Conservation (phyloP, 257 asterid genomes). For the Petrea volubilis region DNA sequence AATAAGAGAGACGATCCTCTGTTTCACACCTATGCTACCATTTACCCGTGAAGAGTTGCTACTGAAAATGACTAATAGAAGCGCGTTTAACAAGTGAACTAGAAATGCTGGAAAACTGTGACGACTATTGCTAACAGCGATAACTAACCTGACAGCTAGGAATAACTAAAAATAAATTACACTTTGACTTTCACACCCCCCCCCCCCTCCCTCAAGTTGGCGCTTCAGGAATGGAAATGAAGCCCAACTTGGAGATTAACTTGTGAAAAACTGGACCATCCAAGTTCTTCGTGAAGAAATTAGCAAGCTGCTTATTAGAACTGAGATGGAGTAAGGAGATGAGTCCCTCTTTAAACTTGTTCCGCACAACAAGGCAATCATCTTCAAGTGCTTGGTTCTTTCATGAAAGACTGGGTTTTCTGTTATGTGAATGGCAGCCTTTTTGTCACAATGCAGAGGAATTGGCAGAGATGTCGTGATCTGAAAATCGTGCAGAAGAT, state of each 20-base stretch:
- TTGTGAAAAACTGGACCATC: background rate
- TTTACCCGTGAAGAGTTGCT: too few relatives aligned
- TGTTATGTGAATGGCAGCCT: background rate
- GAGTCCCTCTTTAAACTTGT: background rate
- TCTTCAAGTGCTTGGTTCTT: background rate
- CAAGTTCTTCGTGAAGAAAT: background rate
- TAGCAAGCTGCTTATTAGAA: background rate
- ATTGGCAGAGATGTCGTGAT: background rate
- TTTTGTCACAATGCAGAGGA: background rate
- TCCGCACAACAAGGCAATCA: background rate
- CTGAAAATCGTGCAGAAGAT: background rate
- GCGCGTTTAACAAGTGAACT: too few relatives aligned
- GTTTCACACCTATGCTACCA: too few relatives aligned
- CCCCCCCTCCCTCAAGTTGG: background rate
- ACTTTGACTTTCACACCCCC: too few relatives aligned
- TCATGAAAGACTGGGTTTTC: background rate
- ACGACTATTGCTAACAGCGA: too few relatives aligned
- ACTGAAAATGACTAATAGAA: too few relatives aligned
- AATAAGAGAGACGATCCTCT: too few relatives aligned
- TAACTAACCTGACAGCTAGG: too few relatives aligned
- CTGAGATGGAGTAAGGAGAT: background rate
- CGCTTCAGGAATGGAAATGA: background rate
- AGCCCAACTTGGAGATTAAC: background rate
- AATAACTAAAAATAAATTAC: too few relatives aligned
- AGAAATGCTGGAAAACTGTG: too few relatives aligned